A percentile compares a stretch with the other conserved stretches of the same genome.
Evolutionary conservation across 1,284 basidiomycete genomes (phyloP).

Genomic region (Sanghuangporus weigelae): DNA sequence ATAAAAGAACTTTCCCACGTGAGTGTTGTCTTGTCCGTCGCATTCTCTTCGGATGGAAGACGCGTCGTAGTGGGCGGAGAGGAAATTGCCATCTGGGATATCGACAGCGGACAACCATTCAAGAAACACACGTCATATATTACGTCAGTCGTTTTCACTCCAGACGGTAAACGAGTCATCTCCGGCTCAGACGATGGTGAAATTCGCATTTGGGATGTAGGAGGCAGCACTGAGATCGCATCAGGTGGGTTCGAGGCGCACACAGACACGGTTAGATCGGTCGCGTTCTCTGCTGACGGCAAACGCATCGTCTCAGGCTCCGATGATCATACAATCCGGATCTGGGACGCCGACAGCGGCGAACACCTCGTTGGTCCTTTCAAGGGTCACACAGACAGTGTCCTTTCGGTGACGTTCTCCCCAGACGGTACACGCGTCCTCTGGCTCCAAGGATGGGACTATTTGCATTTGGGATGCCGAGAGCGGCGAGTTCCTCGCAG

Average conservation of each 20-base stretch:
- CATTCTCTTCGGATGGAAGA: conserved; percentile 1
- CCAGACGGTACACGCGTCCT: too few species aligned
- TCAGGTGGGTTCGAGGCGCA: neutral
- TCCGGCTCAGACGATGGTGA: too few species aligned
- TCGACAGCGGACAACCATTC: neutral
- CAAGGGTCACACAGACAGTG: too few species aligned
- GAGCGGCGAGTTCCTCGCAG: too few species aligned
- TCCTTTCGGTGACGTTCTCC: too few species aligned
- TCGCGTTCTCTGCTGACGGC: conserved; percentile 3
- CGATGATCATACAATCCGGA: too few species aligned
- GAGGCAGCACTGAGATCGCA: too few species aligned
- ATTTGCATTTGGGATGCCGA: too few species aligned
- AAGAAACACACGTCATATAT: neutral
- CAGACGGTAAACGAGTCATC: neutral
- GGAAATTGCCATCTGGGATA: conserved; percentile 12
- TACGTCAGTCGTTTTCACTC: neutral
- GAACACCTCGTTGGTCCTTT: too few species aligned
- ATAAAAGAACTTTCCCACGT: neutral
- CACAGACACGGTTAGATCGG: neutral
- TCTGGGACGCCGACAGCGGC: too few species aligned
- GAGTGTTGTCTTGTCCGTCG: neutral
- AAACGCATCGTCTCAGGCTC: conserved; percentile 1
- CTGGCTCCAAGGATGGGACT: too few species aligned
- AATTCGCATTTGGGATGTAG: conserved; percentile 1
- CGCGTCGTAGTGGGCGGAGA: neutral